Evolutionary conservation across 305 asterid species (phyloP).

Genomic region (Solanum hybrid): DNA sequence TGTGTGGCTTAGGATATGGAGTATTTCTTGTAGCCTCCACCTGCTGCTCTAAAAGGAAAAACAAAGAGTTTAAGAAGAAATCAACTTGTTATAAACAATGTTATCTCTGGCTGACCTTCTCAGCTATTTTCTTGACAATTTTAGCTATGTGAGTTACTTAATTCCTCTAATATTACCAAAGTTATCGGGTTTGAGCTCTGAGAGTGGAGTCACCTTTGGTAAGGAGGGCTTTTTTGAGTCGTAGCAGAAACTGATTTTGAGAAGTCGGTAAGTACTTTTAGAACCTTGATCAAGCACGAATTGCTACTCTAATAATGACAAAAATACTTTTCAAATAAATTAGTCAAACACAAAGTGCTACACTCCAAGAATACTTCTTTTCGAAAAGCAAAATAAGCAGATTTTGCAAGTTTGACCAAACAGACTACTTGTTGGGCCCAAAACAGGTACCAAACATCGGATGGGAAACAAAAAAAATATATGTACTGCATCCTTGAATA

Average conservation of each 20-base stretch:
- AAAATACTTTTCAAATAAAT: background rate
- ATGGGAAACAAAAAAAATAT: background rate
- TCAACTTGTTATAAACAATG: slow-evolving; percentile 21
- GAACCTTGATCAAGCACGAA: background rate
- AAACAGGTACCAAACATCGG: background rate
- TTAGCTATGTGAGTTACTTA: slow-evolving; percentile 47
- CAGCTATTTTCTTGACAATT: slow-evolving; percentile 42
- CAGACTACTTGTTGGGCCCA: background rate
- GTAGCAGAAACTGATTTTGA: background rate
- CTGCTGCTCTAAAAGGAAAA: slow-evolving; percentile 21
- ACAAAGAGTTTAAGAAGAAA: slow-evolving; percentile 29
- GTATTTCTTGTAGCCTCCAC: slow-evolving; percentile 24
- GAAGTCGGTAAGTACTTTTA: background rate
- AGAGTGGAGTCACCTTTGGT: background rate
- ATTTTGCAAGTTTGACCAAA: background rate
- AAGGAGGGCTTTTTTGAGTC: background rate
- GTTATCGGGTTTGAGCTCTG: background rate
- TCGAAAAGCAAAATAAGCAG: background rate
- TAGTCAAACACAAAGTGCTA: background rate
- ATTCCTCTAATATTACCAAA: background rate
- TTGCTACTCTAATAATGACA: background rate
- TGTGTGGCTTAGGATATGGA: slow-evolving; percentile 60
- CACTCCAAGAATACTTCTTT: background rate
- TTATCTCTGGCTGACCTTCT: slow-evolving; percentile 32
- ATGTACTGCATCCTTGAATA: background rate